Conservation (phyloP, 306 rosid genomes). For the Castanopsis chinensis region DNA sequence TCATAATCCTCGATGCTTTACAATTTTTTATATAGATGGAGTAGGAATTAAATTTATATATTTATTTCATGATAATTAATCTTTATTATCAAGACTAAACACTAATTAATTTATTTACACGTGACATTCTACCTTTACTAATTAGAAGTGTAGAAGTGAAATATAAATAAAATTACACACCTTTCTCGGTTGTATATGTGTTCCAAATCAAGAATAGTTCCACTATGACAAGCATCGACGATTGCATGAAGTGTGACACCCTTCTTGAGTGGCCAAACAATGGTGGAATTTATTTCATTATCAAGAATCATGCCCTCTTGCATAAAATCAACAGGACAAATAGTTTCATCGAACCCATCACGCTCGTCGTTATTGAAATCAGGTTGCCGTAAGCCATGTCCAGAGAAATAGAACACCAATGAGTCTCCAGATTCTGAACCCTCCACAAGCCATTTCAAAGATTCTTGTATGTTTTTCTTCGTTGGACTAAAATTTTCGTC, state of each 20-base stretch:
- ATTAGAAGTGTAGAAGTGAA: no score
- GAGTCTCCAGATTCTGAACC: conserved; percentile 58
- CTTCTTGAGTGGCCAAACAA: conserved; percentile 67
- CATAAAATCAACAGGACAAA: conserved; percentile 66
- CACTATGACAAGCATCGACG: conserved; percentile 86
- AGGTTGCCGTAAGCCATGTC: conserved; percentile 70
- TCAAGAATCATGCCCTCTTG: conserved; percentile 65
- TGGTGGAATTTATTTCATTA: conserved; percentile 52
- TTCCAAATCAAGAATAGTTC: conserved; percentile 74
- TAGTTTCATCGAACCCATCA: conserved; percentile 73
- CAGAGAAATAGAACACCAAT: conserved; percentile 86
- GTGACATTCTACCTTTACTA: no score
- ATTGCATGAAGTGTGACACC: conserved; percentile 76
- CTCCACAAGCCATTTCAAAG: conserved; percentile 76
- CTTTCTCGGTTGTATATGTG: conserved; percentile 33
- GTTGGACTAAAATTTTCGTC: conserved; percentile 42
- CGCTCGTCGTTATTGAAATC: conserved; percentile 59
- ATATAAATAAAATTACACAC: conserved; percentile 37
- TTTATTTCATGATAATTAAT: no score
- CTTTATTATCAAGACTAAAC: no score
- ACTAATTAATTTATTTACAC: neutral
- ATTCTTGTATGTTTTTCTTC: conserved; percentile 56
- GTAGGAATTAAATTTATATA: no score
- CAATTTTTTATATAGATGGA: no score
- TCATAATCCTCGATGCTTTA: neutral